Conservation (phyloP, 2,329 filamentous ascomycete species). For the Ophiostoma pallidulum region DNA sequence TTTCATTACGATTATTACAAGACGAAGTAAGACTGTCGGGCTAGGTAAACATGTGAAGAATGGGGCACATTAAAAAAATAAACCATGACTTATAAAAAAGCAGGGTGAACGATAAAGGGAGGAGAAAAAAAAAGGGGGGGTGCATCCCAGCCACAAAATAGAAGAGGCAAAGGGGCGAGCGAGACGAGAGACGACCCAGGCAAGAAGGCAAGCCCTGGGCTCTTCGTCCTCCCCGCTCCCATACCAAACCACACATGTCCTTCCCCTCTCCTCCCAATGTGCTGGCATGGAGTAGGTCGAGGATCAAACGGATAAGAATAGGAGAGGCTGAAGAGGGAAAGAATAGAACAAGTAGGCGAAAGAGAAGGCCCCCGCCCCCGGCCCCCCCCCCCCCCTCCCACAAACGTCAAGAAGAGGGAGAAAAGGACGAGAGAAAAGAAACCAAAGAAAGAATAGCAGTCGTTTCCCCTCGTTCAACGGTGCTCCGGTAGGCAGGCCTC, state of each 20-base stretch:
- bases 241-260: too few relatives aligned
- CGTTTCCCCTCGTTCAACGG: too few relatives aligned
- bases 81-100: neutral
- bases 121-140: neutral
- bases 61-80: neutral
- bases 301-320: too few relatives aligned
- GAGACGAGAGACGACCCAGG: too few relatives aligned
- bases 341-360: neutral
- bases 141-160: neutral
- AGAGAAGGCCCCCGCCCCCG: neutral
- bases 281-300: too few relatives aligned
- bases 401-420: slow-evolving; percentile 1
- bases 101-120: neutral
- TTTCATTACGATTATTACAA: too few relatives aligned
- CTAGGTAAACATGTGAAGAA: neutral
- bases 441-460: neutral
- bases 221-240: too few relatives aligned
- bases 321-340: neutral
- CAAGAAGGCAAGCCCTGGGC: too few relatives aligned
- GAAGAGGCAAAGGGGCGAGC: neutral
- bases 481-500: too few relatives aligned
- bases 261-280: too few relatives aligned
- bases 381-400: too few relatives aligned
- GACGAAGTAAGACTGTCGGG: too few relatives aligned
- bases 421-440: neutral